Evolutionary conservation across 2,329 filamentous ascomycete genomes (phyloP).

Genomic region (Scytalidium lignicola): DNA sequence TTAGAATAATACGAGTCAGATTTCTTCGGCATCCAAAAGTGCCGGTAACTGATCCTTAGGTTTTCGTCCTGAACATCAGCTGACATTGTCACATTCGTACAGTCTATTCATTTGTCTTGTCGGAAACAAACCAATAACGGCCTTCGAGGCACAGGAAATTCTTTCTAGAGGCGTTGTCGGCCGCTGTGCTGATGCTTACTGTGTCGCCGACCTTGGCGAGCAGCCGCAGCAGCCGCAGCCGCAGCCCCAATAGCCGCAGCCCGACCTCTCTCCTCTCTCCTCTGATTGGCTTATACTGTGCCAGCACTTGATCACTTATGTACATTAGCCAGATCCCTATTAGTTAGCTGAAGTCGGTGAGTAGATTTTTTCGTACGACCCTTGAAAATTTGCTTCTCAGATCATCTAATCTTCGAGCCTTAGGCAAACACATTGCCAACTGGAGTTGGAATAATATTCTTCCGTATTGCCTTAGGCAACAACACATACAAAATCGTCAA

Average conservation of each 20-base stretch:
- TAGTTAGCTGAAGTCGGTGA: too few species aligned
- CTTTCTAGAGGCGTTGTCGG: constrained; percentile 3
- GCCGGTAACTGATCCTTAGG: constrained; percentile 2
- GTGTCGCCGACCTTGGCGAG: neutral
- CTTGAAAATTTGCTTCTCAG: too few species aligned
- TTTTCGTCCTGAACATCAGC: constrained; percentile 2
- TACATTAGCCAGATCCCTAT: too few species aligned
- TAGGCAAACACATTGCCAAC: too few species aligned
- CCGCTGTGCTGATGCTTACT: constrained; percentile 6
- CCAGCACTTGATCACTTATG: too few species aligned
- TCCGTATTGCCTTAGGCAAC: too few species aligned
- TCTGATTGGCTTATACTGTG: neutral
- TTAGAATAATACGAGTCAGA: constrained; percentile 3
- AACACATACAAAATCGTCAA: too few species aligned
- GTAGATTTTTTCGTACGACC: too few species aligned
- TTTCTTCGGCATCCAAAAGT: constrained; percentile 4
- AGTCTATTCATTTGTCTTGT: constrained; percentile 1
- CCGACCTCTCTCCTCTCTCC: neutral
- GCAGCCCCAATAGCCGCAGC: neutral
- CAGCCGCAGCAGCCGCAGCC: constrained; percentile 1
- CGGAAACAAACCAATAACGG: constrained; percentile 1
- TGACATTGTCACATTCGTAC: constrained; percentile 6
- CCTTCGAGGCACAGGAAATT: constrained; percentile 1
- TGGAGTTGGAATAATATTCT: too few species aligned
- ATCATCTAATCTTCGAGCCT: too few species aligned